Evolutionary conservation across 1,284 basidiomycete species (phyloP), one percentile per base, ranked within the genome.

Genomic region (Austroboletus rostrupii): DNA sequence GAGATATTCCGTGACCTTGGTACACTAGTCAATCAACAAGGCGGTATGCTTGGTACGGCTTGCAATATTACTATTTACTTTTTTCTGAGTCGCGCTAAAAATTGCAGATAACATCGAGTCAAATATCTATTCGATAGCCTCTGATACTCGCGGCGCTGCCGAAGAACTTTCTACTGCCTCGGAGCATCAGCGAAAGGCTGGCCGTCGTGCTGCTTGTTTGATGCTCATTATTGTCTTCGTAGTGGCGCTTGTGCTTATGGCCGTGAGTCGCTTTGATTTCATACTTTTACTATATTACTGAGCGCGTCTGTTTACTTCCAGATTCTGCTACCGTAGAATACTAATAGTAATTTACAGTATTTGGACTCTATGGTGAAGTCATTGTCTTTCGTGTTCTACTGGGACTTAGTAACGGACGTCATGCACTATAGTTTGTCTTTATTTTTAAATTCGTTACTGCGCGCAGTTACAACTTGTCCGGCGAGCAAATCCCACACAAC

Each of bases 1-100:
- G 93, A 97, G 70, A 98, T 99, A 62, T 99, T 99, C 78, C 82
- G 92, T 38, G 96, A 99, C 70, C 72, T 99, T 33, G 95, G 95
- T 35, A 94, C 92, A 17, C 81, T 99, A 39, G 94, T 99, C 2
- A 84, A 86, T 57, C 92, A 98, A 65, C 97, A 99, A 67, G 95
- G 96, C 9, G 83, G 84, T 28, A 92, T 98, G 87, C 78, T 99
- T 48, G 93, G 94, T 96, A 54, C 53, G 87, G 73, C 17, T 17
- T 5, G 11, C 9, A 19, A 6, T 14, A 19, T 33, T 43, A 26
- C 32, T 20, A 21, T 48, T 11, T 38, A 13, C 5, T 20, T 16
- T 17, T 35, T 20, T 16, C 5, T 37, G 29, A 42, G 17, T 12
- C 9, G 9, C 10, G 23, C 33, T 45, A 26, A 40, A 36, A 42